phyloP scores from a whole-genome alignment of 2,329 filamentous ascomycete species.

The Penicillium nordicum region DNA sequence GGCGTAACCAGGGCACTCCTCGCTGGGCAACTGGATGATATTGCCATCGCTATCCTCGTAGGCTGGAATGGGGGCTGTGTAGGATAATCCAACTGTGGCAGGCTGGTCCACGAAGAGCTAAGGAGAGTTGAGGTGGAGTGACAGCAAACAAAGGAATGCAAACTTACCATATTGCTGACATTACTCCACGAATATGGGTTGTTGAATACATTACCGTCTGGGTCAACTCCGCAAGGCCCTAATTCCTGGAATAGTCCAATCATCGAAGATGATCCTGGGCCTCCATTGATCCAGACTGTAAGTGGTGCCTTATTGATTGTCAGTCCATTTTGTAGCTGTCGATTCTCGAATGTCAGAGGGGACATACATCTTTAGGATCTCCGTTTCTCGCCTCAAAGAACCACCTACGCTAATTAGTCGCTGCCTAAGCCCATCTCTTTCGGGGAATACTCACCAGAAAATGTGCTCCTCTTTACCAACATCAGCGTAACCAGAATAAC shows the following conservation, averaged over 20 bases:
- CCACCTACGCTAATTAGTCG: background rate
- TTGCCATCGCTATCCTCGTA: background rate
- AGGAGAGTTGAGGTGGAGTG: background rate
- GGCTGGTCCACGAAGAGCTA: slow-evolving; percentile 1
- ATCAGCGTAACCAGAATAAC: slow-evolving; percentile 23
- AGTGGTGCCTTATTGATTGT: background rate
- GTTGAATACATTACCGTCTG: background rate
- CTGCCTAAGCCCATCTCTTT: background rate
- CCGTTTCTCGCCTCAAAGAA: slow-evolving; percentile 2
- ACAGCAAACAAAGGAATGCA: background rate
- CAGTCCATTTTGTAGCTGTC: background rate
- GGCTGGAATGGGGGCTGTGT: background rate
- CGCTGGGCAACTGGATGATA: background rate
- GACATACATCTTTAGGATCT: background rate
- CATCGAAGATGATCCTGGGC: background rate
- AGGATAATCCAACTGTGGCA: background rate
- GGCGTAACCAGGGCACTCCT: background rate
- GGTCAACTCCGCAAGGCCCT: background rate
- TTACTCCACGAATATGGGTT: slow-evolving; percentile 3
- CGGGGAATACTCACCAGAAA: slow-evolving; percentile 10
- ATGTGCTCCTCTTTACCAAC: slow-evolving; percentile 20
- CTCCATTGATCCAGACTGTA: slow-evolving; percentile 2
- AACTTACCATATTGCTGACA: background rate
- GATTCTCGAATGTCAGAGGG: background rate
- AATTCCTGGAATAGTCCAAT: background rate